phyloP scores from a whole-genome alignment of 192 early-diverging fungal genomes.

The Chytriomyces sp. region DNA sequence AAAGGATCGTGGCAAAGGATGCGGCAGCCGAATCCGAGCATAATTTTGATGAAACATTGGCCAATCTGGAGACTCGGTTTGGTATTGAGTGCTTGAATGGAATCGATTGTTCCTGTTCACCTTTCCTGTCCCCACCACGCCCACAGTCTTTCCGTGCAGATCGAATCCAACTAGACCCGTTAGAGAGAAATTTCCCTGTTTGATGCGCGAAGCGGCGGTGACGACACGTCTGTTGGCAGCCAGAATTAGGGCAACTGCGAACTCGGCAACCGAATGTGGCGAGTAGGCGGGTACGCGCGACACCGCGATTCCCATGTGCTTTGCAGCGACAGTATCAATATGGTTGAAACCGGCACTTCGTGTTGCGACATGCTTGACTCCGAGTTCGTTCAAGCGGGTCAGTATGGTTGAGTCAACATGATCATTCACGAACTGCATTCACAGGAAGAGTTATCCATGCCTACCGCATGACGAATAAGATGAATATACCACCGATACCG shows the following conservation, averaged over 20 bases:
- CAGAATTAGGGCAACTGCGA: constrained; percentile 41
- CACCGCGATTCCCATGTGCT: constrained; percentile 30
- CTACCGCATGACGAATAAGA: too few species aligned
- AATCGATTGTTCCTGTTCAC: constrained; percentile 2
- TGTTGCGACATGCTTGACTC: constrained; percentile 42
- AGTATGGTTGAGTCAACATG: constrained; percentile 13
- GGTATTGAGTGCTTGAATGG: constrained; percentile 3
- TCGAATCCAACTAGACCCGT: constrained; percentile 47
- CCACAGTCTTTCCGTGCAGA: constrained; percentile 51
- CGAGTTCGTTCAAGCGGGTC: constrained; percentile 17
- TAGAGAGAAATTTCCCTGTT: constrained; percentile 43
- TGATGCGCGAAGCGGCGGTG: constrained; percentile 33
- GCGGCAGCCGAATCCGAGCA: constrained; percentile 49
- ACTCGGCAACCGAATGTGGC: constrained; percentile 54
- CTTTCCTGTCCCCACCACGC: constrained; percentile 42
- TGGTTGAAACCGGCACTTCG: constrained; percentile 53
- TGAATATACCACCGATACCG: too few species aligned
- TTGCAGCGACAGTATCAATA: constrained; percentile 40
- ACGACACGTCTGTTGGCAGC: constrained; percentile 45
- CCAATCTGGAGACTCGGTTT: constrained; percentile 45
- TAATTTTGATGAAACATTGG: constrained; percentile 43
- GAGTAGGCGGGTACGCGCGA: constrained; percentile 52
- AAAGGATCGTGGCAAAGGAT: constrained; percentile 50
- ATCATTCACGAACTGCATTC: constrained; percentile 55
- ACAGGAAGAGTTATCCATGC: too few species aligned